Base-by-base conservation (phyloP, 2,329 filamentous ascomycete genomes). In the Alternaria arbusti region DNA sequence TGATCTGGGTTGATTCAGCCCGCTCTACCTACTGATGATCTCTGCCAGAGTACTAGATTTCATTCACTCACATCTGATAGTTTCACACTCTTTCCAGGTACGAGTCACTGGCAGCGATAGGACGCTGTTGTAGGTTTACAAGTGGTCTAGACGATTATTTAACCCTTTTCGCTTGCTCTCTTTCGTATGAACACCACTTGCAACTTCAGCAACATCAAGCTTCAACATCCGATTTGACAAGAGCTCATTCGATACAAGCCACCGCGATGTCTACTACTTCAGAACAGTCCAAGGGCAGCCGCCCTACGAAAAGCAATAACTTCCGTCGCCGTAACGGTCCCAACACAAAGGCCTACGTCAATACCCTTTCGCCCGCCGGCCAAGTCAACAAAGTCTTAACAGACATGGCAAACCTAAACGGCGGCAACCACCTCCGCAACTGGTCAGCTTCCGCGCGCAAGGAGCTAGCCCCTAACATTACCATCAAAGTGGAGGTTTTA, bases 401-500 rank as follows among this genome's bases (percentile, higher is more conserved):
- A 9, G 57, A 63, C 22, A 52, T 66, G 20, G 46, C 57, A 5
- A 60, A 63, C n/a, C 32, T 63, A n/a, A 46, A 60, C 5, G 43
- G 47, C 17, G 54, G 60, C 32, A 9, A 57, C n/a, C 52, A 60
- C 25, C 43, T 66, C 12, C 43, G 57, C 23, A 55, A 57, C 30
- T 66, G 63, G 60, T 63, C 60, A 22, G 28, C 32, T 6, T 55
- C 57, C 1, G 52, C 52, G 3, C 63, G 63, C 8, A 57, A 57
- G 15, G 63, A 63, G 28, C 44, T 60, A 6, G 25, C 25, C 6
- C 22, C 60, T 3, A 6, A 58, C 12, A 20, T 57, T 6, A 58
- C 22, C 11, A 57, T 63, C 32, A 50, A 43, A 8, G 17, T 66
- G 43, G 46, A 63, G 17, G 30, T 63, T 9, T 13, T 23, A 17